Evolutionary conservation across 345 rosid genomes (phyloP), one percentile per base, ranked within the genome.

Genomic region (Turnera subulata): DNA sequence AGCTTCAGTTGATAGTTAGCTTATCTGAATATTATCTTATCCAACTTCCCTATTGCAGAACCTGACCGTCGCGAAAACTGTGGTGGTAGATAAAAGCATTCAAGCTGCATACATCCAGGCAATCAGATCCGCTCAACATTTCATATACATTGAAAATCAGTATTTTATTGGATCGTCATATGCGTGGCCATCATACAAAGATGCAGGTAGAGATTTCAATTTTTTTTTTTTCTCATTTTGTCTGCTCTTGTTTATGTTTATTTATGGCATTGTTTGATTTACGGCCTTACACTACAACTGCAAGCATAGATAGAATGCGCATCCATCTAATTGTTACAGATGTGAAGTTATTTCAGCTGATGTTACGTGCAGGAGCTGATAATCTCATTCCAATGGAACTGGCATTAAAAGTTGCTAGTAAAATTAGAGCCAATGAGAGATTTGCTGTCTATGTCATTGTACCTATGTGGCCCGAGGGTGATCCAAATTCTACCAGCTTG

Each of bases 391-490:
- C 99, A 0, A 89, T 93, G 94, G 99, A 93, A 70, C 63, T 93
- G 82, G 96, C 99, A 40, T 61, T 93, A 69, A 93, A 93, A 84
- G 78, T 93, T 78, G 91, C 75, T 32, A 80, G 82, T 71, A 93
- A 93, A 77, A 89, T 93, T 62, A 79, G 83, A 75, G 94, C 97
- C 16, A 77, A 73, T 17, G 90, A 93, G 77, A 87, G 95, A 76
- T 93, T 93, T 67, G 81, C 90, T 0, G 95, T 89, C 29, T 93
- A 93, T 75, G 61, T 93, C n/a, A 64, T 90, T 55, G 69, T 93
- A 54, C 99, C 99, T 2, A 54, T 93, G 89, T 93, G 99, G 99
- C 99, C 99, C 19, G 99, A 93, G 75, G 99, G 99, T 54, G 96
- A 90, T 64, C 97, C 99, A 21, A 82, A 77, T 54, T 45, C 88